Conservation (phyloP, 805 yeast species). For the Candida endomychidarum region DNA sequence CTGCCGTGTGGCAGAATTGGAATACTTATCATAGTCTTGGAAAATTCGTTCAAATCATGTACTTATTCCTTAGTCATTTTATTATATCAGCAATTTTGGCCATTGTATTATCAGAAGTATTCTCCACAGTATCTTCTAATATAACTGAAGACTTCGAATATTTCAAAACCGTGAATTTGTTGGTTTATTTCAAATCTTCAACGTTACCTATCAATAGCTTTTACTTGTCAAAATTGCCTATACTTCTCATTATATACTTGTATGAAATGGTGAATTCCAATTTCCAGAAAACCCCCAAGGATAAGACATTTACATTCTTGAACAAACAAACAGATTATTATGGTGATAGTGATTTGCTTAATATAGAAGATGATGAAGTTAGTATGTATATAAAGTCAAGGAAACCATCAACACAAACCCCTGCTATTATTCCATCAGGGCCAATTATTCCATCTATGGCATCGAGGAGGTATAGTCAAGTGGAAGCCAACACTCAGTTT, state of each 20-base stretch:
- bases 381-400: conserved; percentile 29
- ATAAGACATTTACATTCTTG: conserved; percentile 38
- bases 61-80: conserved; percentile 53
- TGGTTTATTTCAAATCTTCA: conserved; percentile 36
- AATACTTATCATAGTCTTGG: conserved; percentile 47
- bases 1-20: conserved; percentile 62
- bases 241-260: conserved; percentile 29
- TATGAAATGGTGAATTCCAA: conserved; percentile 31
- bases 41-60: conserved; percentile 46
- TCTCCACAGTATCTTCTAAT: conserved; percentile 31
- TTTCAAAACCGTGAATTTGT: conserved; percentile 38
- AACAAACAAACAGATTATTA: conserved; percentile 27
- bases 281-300: conserved; percentile 10
- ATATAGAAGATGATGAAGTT: conserved; percentile 25
- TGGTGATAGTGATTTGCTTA: conserved; percentile 30
- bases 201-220: conserved; percentile 14
- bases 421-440: background rate
- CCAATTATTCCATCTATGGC: conserved; percentile 12
- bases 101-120: conserved; percentile 48
- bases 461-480: conserved; percentile 18
- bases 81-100: conserved; percentile 55
- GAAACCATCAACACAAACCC: conserved; percentile 21
- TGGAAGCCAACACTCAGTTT: conserved; percentile 17
- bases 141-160: conserved; percentile 42
- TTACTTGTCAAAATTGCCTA: conserved; percentile 36